Conservation (phyloP, 345 rosid species). For the Bruguiera gymnorhiza region DNA sequence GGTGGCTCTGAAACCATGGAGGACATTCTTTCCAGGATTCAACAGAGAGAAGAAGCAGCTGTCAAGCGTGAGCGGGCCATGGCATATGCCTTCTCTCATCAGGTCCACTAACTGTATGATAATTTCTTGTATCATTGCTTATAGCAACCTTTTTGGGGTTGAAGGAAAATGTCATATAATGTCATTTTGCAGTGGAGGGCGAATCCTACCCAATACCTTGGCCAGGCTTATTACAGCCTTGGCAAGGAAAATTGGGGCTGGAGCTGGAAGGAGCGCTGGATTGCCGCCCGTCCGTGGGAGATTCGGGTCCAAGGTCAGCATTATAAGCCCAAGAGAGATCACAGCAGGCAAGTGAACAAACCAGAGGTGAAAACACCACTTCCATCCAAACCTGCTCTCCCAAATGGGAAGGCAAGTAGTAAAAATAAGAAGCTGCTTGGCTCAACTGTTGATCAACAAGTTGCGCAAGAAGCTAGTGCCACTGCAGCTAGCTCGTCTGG, state of each 20-base stretch:
- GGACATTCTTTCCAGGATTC: slow-evolving; percentile 67
- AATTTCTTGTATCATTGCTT: not conserved
- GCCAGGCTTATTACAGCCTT: slow-evolving; percentile 65
- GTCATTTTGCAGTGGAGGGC: slow-evolving; percentile 70
- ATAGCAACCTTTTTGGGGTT: not conserved
- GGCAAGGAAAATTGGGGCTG: slow-evolving; percentile 80
- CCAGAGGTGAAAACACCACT: slow-evolving; percentile 23
- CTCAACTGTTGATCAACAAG: slow-evolving; percentile 9
- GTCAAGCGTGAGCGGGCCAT: slow-evolving; percentile 79
- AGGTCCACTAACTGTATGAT: slow-evolving; percentile 36
- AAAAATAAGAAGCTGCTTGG: slow-evolving; percentile 26
- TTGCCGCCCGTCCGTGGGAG: slow-evolving; percentile 84
- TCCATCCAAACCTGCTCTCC: slow-evolving; percentile 25
- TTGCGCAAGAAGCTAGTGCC: slow-evolving; percentile 1
- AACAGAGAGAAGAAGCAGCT: slow-evolving; percentile 79
- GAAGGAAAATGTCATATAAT: not conserved
- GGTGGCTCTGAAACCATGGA: slow-evolving; percentile 77
- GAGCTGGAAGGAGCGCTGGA: slow-evolving; percentile 92
- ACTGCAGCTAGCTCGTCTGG: not conserved
- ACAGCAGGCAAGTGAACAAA: slow-evolving; percentile 35
- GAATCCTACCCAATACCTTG: slow-evolving; percentile 67
- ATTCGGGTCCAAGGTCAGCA: slow-evolving; percentile 43
- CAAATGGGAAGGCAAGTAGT: slow-evolving; percentile 28
- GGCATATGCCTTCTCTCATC: slow-evolving; percentile 95
- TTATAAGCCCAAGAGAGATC: slow-evolving; percentile 26